phyloP scores from a whole-genome alignment of 179 eudicot species.

The Carnegiea gigantea region DNA sequence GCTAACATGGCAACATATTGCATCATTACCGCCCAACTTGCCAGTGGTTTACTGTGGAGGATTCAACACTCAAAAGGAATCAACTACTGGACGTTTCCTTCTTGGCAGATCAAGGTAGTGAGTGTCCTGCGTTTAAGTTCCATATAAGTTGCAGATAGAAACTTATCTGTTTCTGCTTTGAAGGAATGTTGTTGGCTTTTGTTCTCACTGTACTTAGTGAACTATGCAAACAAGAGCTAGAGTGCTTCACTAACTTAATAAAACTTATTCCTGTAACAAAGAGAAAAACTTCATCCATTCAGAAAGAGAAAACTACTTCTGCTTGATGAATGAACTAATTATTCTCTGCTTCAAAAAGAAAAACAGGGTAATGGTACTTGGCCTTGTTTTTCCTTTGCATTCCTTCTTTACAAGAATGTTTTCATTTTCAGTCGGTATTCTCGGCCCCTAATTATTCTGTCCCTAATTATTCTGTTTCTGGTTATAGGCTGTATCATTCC shows the following conservation, averaged over 20 bases:
- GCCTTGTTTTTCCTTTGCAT: not conserved
- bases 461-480: not conserved
- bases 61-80: slow-evolving; percentile 92
- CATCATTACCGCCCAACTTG: slow-evolving; percentile 94
- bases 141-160: not conserved
- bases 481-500: not conserved
- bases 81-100: slow-evolving; percentile 98
- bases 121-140: not conserved
- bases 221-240: not conserved
- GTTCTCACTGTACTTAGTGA: not conserved
- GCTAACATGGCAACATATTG: slow-evolving; percentile 98
- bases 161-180: not conserved
- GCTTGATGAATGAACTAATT: not conserved
- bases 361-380: not conserved
- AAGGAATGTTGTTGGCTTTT: not conserved
- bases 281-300: not conserved
- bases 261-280: not conserved
- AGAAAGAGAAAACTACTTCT: not conserved
- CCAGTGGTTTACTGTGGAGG: slow-evolving; percentile 97
- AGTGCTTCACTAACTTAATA: not conserved
- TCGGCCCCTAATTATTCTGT: not conserved
- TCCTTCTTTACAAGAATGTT: not conserved
- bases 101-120: slow-evolving; percentile 94
- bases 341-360: not conserved
- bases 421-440: not conserved